phyloP scores from a whole-genome alignment of 164 flowering plant genomes.

The Chimonanthus salicifolius region DNA sequence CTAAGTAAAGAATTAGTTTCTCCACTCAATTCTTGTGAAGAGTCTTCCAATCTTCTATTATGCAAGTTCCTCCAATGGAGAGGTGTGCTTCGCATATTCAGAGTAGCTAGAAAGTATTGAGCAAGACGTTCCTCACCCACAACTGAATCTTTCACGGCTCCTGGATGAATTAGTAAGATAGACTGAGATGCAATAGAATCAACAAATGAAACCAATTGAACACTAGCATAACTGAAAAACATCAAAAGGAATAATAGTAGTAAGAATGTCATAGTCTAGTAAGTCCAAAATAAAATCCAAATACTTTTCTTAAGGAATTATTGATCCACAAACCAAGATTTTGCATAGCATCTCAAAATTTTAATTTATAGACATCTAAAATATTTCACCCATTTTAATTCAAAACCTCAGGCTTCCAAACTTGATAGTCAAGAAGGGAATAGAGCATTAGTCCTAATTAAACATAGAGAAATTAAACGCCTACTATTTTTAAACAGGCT shows the following conservation, averaged over 20 bases:
- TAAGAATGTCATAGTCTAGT: neutral
- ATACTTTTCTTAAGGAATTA: neutral
- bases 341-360: neutral
- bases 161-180: constrained; percentile 25
- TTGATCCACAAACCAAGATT: neutral
- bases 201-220: neutral
- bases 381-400: too few species aligned
- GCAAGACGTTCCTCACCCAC: constrained; percentile 97
- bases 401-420: too few species aligned
- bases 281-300: neutral
- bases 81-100: constrained; percentile 81
- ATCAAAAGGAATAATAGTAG: neutral
- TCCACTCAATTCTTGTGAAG: constrained; percentile 20
- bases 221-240: neutral
- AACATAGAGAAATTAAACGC: too few species aligned
- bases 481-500: too few species aligned
- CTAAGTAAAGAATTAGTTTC: constrained; percentile 35
- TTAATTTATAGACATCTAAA: too few species aligned
- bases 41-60: constrained; percentile 38
- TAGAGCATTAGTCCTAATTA: too few species aligned
- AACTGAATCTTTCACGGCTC: constrained; percentile 87
- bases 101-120: constrained; percentile 69
- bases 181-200: neutral
- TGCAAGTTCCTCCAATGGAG: constrained; percentile 66
- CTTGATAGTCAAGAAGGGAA: too few species aligned